phyloP scores from a whole-genome alignment of 2,329 filamentous ascomycete genomes.

The Ilyonectria sp. region DNA sequence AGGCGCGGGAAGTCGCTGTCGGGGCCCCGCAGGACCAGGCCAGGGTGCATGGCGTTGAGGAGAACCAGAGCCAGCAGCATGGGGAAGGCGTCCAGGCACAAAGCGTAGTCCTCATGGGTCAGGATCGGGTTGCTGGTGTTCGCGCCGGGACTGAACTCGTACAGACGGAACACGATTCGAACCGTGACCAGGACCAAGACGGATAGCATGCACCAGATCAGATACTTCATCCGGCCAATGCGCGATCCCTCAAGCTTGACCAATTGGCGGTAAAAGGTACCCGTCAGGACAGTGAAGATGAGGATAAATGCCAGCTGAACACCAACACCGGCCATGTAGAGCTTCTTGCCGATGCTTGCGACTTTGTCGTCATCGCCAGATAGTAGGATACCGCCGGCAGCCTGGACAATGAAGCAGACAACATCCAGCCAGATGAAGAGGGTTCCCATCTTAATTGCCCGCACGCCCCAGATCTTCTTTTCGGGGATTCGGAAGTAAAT shows the following conservation, averaged over 20 bases:
- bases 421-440: constrained; percentile 65
- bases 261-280: constrained; percentile 53
- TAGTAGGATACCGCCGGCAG: constrained; percentile 56
- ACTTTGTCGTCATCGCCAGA: constrained; percentile 47
- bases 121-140: constrained; percentile 61
- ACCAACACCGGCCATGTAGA: constrained; percentile 58
- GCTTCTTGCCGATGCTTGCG: constrained; percentile 53
- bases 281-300: constrained; percentile 55
- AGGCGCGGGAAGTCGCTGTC: constrained; percentile 61
- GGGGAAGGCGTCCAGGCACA: constrained; percentile 66
- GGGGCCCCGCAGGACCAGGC: constrained; percentile 60
- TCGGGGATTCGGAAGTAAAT: constrained; percentile 57
- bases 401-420: constrained; percentile 63
- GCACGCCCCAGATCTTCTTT: constrained; percentile 54
- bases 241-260: constrained; percentile 38
- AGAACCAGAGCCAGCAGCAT: constrained; percentile 65
- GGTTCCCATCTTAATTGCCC: constrained; percentile 57
- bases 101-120: constrained; percentile 67
- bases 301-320: constrained; percentile 56
- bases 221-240: constrained; percentile 50
- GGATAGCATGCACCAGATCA: constrained; percentile 53
- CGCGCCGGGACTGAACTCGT: constrained; percentile 67
- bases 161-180: constrained; percentile 73
- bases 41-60: constrained; percentile 64
- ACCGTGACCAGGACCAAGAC: constrained; percentile 56